Evolutionary conservation across 306 rosid species (phyloP).

Genomic region (Fagus sylvatica): DNA sequence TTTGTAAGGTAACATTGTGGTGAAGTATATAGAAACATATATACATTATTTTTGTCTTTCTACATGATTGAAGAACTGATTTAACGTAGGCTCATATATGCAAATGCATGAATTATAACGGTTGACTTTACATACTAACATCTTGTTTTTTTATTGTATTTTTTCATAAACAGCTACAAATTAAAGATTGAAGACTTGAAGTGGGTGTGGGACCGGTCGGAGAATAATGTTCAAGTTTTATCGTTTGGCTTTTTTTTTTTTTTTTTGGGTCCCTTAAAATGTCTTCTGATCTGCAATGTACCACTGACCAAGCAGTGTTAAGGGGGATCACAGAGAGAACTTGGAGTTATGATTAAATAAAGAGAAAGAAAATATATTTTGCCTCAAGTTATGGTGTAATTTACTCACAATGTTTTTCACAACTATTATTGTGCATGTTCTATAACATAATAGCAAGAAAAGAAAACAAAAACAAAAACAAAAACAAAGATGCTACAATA

Average conservation of each 20-base stretch:
- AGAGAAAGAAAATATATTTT: not conserved
- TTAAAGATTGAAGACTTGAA: not conserved
- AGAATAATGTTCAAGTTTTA: constrained; percentile 22
- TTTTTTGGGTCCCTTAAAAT: too few species aligned
- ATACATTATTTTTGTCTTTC: too few species aligned
- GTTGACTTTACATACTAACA: not conserved
- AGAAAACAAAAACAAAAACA: too few species aligned
- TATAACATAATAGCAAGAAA: too few species aligned
- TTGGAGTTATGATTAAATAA: not conserved
- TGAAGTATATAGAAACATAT: too few species aligned
- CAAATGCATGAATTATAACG: not conserved
- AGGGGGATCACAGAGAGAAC: not conserved
- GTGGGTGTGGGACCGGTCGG: constrained; percentile 6
- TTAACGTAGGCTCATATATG: too few species aligned
- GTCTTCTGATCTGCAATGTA: not conserved
- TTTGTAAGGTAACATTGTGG: too few species aligned
- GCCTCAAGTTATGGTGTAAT: too few species aligned
- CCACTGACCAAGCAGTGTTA: not conserved
- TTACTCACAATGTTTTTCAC: too few species aligned
- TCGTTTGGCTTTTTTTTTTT: not conserved
- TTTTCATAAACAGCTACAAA: constrained; percentile 15
- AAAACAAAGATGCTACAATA: too few species aligned
- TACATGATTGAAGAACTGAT: too few species aligned
- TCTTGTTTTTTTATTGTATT: not conserved
- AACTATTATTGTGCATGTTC: too few species aligned